phyloP scores from a whole-genome alignment of 306 rosid genomes.

The Albizia julibrissin region DNA sequence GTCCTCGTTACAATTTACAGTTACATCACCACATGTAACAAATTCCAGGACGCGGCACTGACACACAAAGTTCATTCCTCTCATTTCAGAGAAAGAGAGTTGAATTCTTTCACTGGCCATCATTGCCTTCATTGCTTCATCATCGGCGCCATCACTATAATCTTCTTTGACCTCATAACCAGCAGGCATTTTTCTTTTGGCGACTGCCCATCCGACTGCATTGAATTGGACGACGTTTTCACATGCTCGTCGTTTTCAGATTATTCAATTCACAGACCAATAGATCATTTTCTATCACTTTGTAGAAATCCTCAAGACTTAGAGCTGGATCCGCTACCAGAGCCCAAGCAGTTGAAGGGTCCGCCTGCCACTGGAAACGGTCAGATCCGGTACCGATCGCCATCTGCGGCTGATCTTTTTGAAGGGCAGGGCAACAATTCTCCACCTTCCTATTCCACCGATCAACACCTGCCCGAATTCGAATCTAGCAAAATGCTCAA shows the following conservation, averaged over 20 bases:
- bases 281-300: neutral
- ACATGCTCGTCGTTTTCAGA: neutral
- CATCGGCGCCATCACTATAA: neutral
- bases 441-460: constrained; percentile 44
- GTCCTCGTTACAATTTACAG: neutral
- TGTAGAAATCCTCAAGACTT: neutral
- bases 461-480: constrained; percentile 41
- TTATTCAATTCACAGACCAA: neutral
- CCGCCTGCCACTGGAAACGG: constrained; percentile 57
- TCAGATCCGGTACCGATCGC: constrained; percentile 79
- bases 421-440: constrained; percentile 48
- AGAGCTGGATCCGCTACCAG: constrained; percentile 70
- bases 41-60: neutral
- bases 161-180: neutral
- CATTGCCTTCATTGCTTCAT: neutral
- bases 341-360: constrained; percentile 53
- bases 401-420: constrained; percentile 65
- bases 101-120: neutral
- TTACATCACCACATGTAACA: neutral
- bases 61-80: neutral
- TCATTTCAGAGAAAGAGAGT: neutral
- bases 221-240: neutral
- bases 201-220: neutral
- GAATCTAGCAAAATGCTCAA: constrained; percentile 65
- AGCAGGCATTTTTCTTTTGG: neutral